phyloP scores from a whole-genome alignment of 768 basidiomycete genomes.

The Clitopilus hobsonii region DNA sequence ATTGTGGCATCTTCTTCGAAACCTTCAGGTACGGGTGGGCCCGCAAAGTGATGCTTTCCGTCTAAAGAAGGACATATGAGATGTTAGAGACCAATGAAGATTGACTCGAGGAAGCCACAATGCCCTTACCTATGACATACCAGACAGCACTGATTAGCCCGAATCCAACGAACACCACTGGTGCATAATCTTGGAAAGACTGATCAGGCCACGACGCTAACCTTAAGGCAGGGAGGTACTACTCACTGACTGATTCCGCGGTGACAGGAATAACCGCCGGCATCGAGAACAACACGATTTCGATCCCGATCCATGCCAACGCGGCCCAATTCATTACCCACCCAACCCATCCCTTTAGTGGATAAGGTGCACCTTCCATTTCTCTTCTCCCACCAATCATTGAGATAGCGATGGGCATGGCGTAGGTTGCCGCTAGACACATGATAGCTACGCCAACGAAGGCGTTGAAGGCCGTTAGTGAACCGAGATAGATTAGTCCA shows the following conservation, averaged over 20 bases:
- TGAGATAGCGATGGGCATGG: constrained; percentile 55
- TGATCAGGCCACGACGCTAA: background rate
- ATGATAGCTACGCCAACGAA: constrained; percentile 66
- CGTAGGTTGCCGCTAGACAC: constrained; percentile 60
- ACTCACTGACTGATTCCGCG: constrained; percentile 40
- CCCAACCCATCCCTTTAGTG: constrained; percentile 39
- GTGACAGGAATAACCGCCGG: constrained; percentile 57
- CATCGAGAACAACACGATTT: constrained; percentile 67
- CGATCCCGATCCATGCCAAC: constrained; percentile 55
- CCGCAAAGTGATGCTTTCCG: constrained; percentile 37
- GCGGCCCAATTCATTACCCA: constrained; percentile 43
- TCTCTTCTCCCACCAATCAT: constrained; percentile 38
- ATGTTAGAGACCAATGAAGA: background rate
- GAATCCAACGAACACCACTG: constrained; percentile 64
- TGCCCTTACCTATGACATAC: constrained; percentile 51
- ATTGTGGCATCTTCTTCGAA: background rate
- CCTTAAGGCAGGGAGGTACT: background rate
- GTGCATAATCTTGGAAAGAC: constrained; percentile 50
- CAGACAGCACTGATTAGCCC: constrained; percentile 51
- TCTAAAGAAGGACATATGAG: constrained; percentile 19
- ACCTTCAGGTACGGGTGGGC: constrained; percentile 32
- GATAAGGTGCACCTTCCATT: constrained; percentile 46
- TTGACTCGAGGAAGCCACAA: background rate
- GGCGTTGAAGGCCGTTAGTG: constrained; percentile 60
- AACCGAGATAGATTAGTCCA: constrained; percentile 60